phyloP scores from a whole-genome alignment of 1,284 basidiomycete species.

The Paramarasmius palmivorus region DNA sequence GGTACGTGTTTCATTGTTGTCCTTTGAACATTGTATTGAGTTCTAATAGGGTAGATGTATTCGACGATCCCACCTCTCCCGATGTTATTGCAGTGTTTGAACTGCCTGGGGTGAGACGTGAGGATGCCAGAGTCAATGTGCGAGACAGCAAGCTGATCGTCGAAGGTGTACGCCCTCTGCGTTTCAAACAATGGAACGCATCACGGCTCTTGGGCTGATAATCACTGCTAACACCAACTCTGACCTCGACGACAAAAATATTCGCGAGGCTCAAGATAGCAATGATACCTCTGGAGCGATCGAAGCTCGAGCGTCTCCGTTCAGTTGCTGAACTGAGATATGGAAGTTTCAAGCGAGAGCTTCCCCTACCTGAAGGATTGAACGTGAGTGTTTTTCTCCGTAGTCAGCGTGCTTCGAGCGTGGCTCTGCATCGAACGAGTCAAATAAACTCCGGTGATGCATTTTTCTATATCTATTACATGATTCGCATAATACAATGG shows the following conservation, averaged over 20 bases:
- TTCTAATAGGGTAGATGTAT: conserved; percentile 55
- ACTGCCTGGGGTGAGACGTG: conserved; percentile 53
- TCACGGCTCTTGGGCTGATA: conserved; percentile 10
- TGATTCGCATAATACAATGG: conserved; percentile 12
- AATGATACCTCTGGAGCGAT: conserved; percentile 4
- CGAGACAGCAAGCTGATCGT: conserved; percentile 44
- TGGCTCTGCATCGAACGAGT: conserved; percentile 1
- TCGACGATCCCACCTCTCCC: conserved; percentile 43
- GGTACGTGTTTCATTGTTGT: too few species aligned
- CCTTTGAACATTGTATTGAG: too few species aligned
- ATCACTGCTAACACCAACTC: conserved; percentile 16
- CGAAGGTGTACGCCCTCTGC: conserved; percentile 42
- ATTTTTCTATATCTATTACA: conserved; percentile 4
- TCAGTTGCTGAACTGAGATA: conserved; percentile 51
- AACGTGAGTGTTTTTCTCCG: conserved; percentile 36
- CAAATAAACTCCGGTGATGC: neutral
- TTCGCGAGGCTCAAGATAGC: conserved; percentile 4
- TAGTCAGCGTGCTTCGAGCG: neutral
- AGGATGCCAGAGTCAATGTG: conserved; percentile 46
- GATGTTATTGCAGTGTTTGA: conserved; percentile 51
- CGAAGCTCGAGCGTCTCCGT: neutral
- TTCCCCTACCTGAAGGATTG: conserved; percentile 46
- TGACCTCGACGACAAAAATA: conserved; percentile 20
- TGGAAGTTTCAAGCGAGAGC: conserved; percentile 47
- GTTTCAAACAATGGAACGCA: neutral